phyloP scores from a whole-genome alignment of 2,329 filamentous ascomycete species.

The Cladosporium sp. region DNA sequence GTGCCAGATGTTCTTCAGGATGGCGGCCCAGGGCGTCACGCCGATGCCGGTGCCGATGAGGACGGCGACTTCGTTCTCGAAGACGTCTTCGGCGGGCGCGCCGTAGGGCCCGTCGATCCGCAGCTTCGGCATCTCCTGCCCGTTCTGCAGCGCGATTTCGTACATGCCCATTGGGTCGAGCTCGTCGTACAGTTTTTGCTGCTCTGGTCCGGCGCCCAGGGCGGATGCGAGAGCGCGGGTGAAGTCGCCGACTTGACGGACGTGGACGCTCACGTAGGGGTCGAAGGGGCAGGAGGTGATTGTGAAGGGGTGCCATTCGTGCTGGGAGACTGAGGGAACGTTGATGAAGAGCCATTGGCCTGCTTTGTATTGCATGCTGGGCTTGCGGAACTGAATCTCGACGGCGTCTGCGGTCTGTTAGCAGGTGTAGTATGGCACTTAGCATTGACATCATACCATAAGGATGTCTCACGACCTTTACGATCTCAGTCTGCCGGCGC shows the following conservation, averaged over 20 bases:
- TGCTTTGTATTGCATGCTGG: conserved; percentile 95
- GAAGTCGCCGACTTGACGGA: conserved; percentile 95
- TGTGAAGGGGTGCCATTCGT: conserved; percentile 98
- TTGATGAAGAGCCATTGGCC: conserved; percentile 98
- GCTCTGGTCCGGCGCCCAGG: conserved; percentile 81
- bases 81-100: conserved; percentile 94
- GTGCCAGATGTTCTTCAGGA: conserved; percentile 98
- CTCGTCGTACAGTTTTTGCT: conserved; percentile 82
- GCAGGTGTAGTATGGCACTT: not conserved
- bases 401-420: conserved; percentile 62
- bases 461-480: conserved; percentile 88
- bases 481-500: conserved; percentile 78
- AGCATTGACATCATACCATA: conserved; percentile 57
- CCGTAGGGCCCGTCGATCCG: conserved; percentile 94
- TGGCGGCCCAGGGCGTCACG: conserved; percentile 79
- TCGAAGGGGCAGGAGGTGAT: conserved; percentile 98
- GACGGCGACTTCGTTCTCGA: conserved; percentile 83
- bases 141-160: conserved; percentile 89
- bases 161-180: conserved; percentile 96
- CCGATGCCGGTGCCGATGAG: conserved; percentile 82
- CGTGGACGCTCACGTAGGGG: conserved; percentile 87
- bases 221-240: conserved; percentile 90
- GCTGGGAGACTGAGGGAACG: conserved; percentile 76
- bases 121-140: conserved; percentile 82
- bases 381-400: conserved; percentile 95